A percentile compares a stretch with the other conserved stretches of the same genome.
phyloP scores from a whole-genome alignment of 768 basidiomycete species.

The Calocera cornea region DNA sequence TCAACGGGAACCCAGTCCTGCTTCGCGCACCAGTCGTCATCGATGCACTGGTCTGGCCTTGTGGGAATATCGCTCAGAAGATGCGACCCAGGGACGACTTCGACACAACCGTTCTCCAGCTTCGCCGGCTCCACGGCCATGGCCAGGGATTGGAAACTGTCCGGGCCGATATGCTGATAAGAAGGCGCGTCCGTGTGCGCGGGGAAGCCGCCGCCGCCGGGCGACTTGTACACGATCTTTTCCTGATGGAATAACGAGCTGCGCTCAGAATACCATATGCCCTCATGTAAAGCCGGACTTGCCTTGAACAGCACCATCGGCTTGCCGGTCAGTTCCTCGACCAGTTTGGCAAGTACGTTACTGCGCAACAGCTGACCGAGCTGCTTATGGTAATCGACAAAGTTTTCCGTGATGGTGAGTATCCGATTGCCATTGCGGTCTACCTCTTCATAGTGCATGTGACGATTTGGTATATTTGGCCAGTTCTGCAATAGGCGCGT shows the following conservation, averaged over 20 bases:
- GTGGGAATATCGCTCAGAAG: slow-evolving; percentile 8
- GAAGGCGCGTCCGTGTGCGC: slow-evolving; percentile 16
- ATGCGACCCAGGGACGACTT: slow-evolving; percentile 15
- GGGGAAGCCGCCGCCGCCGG: slow-evolving; percentile 15
- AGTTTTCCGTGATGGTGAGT: slow-evolving; percentile 9
- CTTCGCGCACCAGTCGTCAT: not conserved
- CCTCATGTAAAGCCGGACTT: not conserved
- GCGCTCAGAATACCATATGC: not conserved
- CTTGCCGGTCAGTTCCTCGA: slow-evolving; percentile 5
- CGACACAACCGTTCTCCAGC: slow-evolving; percentile 14
- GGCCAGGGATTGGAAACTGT: slow-evolving; percentile 10
- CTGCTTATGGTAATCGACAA: not conserved
- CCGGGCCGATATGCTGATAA: slow-evolving; percentile 14
- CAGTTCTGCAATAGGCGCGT: not conserved
- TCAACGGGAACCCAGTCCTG: slow-evolving; percentile 6
- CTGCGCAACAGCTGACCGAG: slow-evolving; percentile 4
- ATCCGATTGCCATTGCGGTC: not conserved
- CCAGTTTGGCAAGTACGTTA: not conserved
- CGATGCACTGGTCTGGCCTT: slow-evolving; percentile 11
- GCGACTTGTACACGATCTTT: slow-evolving; percentile 17
- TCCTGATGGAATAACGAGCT: not conserved
- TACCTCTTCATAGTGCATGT: slow-evolving; percentile 11
- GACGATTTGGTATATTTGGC: not conserved
- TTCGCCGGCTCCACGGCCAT: slow-evolving; percentile 16
- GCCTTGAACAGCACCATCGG: slow-evolving; percentile 6